Evolutionary conservation across 768 basidiomycete genomes (phyloP).

Genomic region (Kwoniella sp.): DNA sequence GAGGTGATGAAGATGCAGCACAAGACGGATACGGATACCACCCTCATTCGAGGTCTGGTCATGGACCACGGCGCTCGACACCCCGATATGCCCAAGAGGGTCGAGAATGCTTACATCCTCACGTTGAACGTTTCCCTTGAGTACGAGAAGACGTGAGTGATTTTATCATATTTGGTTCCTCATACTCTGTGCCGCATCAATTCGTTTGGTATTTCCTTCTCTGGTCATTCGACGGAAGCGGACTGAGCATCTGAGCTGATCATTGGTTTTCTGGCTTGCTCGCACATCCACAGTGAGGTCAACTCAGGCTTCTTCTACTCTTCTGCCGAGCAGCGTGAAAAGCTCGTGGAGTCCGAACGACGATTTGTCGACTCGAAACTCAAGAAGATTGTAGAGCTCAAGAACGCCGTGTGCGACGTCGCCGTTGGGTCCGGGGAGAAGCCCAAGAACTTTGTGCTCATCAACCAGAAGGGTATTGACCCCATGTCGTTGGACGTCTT

Average conservation of each 20-base stretch:
- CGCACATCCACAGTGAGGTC: conserved; percentile 72
- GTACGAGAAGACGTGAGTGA: conserved; percentile 95
- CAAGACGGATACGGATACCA: conserved; percentile 94
- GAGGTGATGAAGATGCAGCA: conserved; percentile 99
- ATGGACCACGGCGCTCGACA: conserved; percentile 96
- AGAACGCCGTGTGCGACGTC: conserved; percentile 94
- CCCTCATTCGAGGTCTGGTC: conserved; percentile 90
- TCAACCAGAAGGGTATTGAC: conserved; percentile 99
- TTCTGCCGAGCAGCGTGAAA: conserved; percentile 95
- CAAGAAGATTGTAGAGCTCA: conserved; percentile 93
- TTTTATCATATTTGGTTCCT: neutral
- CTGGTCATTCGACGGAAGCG: neutral
- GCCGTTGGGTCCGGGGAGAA: conserved; percentile 62
- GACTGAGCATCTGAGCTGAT: neutral
- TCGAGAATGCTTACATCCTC: conserved; percentile 93
- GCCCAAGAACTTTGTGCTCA: conserved; percentile 81
- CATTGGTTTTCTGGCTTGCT: neutral
- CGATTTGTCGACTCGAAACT: conserved; percentile 91
- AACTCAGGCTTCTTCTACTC: conserved; percentile 99
- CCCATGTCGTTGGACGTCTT: conserved; percentile 93
- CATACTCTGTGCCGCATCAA: neutral
- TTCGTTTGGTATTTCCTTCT: neutral
- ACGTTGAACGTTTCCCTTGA: conserved; percentile 97
- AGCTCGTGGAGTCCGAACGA: conserved; percentile 95
- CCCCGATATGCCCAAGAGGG: conserved; percentile 98